Base-by-base conservation (phyloP, 257 asterid species). In the Solanum chiquidenum region DNA sequence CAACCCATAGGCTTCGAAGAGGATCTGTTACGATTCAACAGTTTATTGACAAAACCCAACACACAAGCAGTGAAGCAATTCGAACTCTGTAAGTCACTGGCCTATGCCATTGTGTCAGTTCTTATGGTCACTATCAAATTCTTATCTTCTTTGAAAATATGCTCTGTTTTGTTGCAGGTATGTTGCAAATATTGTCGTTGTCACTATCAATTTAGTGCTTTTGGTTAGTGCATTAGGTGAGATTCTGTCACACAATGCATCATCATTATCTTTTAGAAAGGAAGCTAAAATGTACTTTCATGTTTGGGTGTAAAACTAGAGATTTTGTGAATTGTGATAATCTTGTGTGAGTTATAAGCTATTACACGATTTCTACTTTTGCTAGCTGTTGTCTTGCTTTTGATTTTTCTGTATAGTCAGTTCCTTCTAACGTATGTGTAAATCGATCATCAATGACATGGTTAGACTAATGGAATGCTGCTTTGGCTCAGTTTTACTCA, bases 381-480 rank as follows among this genome's bases (percentile, higher is more conserved):
- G 16, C 33, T 25, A n/a, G 80, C 46, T 73, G 38, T 34, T 0
- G 5, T 83, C 86, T 86, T 29, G 5, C 72, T 29, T 71, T 9
- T 42, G 69, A 23, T 86, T 86, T 40, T 66, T 27, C 29, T 16
- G 27, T 38, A 9, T 46, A 74, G 72, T 37, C 55, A 85, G 88
- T 87, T 87, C 71, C 88, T 71, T 86, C 52, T 89, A 86, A 86
- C 83, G 37, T 87, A 91, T 88, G 82, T 87, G 88, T 88, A 46
- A 80, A 80, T 46, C 18, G 90, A 89, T 84, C 73, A 80, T 71
- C 42, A 86, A 46, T 64, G 89, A 86, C 88, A 87, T 87, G 92
- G 90, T 90, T 89, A 87, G 91, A 91, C 94, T 93, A 90, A 93
- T 89, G 92, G 93, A 64, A 90, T 91, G 92, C 90, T 91, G 93